These are phyloP conservation scores for Podospora sp. DNA, from an alignment of 495 filamentous ascomycete genomes.

Conservation along the genomic window DNA sequence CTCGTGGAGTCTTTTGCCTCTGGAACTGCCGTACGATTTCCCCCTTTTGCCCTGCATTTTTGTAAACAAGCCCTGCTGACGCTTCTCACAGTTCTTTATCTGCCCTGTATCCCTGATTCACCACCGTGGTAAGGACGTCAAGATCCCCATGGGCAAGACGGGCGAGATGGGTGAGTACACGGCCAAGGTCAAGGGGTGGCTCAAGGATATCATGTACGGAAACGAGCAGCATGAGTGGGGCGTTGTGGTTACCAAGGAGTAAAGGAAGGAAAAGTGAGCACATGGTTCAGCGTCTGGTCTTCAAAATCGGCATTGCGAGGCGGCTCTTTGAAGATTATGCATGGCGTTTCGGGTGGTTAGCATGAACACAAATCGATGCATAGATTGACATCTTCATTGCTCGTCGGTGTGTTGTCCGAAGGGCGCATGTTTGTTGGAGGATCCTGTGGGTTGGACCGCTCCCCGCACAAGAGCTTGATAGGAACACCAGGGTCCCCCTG, in stretches of 20 bases:
- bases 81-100: conserved; percentile 69
- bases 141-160: conserved; percentile 60
- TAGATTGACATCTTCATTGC: too few species aligned
- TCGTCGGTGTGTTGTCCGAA: too few species aligned
- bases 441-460: too few species aligned
- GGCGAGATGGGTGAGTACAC: conserved; percentile 66
- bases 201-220: conserved; percentile 85
- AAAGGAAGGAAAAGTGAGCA: neutral
- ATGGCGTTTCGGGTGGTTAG: neutral
- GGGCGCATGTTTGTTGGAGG: too few species aligned
- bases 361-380: neutral
- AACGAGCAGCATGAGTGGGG: conserved; percentile 79
- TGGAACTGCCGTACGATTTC: conserved; percentile 74
- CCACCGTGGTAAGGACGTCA: conserved; percentile 69
- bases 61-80: conserved; percentile 16
- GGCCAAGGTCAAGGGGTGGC: conserved; percentile 71
- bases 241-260: conserved; percentile 67
- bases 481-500: too few species aligned
- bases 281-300: conserved; percentile 6
- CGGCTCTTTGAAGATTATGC: neutral
- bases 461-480: too few species aligned
- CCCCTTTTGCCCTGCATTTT: neutral
- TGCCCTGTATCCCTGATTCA: conserved; percentile 72
- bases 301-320: conserved; percentile 13
- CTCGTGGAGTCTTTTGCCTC: conserved; percentile 83